Conservation (phyloP, 768 basidiomycete genomes). For the Hemileccinum rubropunctum region DNA sequence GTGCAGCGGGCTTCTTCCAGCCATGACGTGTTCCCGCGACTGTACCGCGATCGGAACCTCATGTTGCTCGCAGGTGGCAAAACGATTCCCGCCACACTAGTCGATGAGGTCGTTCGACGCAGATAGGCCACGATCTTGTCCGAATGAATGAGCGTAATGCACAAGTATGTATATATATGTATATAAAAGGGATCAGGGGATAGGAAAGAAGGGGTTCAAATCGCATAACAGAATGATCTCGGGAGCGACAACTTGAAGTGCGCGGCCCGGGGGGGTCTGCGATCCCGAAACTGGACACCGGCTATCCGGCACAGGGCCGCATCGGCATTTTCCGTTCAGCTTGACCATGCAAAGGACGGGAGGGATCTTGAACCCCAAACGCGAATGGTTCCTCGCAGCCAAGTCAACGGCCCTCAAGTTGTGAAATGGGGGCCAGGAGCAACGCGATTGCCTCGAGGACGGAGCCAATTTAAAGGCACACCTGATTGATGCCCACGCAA, state of each 20-base stretch:
- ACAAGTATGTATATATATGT: slow-evolving; percentile 7
- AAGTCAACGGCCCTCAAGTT: slow-evolving; percentile 11
- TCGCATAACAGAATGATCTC: slow-evolving; percentile 23
- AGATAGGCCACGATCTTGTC: slow-evolving; percentile 9
- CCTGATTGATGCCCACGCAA: slow-evolving; percentile 11
- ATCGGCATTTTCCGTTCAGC: slow-evolving; percentile 10
- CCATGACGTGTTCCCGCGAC: slow-evolving; percentile 23
- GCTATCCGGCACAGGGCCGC: neutral
- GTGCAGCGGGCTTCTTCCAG: slow-evolving; percentile 11
- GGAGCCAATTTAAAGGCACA: slow-evolving; percentile 25
- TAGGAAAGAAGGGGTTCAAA: slow-evolving; percentile 12
- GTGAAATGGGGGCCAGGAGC: slow-evolving; percentile 15
- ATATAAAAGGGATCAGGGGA: slow-evolving; percentile 16
- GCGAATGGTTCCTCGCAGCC: slow-evolving; percentile 6
- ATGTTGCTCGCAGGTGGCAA: slow-evolving; percentile 11
- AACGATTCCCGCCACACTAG: slow-evolving; percentile 9
- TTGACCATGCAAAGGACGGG: neutral
- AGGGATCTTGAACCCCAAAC: slow-evolving; percentile 14
- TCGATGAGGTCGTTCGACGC: slow-evolving; percentile 3
- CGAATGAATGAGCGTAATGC: neutral
- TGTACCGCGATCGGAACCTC: slow-evolving; percentile 23
- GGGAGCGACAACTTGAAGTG: slow-evolving; percentile 22
- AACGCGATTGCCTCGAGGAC: slow-evolving; percentile 36
- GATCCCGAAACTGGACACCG: slow-evolving; percentile 6
- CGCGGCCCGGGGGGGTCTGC: neutral